These are phyloP conservation scores for Rhodamnia argentea DNA, from an alignment of 345 rosid species.

Conservation along the genomic window DNA sequence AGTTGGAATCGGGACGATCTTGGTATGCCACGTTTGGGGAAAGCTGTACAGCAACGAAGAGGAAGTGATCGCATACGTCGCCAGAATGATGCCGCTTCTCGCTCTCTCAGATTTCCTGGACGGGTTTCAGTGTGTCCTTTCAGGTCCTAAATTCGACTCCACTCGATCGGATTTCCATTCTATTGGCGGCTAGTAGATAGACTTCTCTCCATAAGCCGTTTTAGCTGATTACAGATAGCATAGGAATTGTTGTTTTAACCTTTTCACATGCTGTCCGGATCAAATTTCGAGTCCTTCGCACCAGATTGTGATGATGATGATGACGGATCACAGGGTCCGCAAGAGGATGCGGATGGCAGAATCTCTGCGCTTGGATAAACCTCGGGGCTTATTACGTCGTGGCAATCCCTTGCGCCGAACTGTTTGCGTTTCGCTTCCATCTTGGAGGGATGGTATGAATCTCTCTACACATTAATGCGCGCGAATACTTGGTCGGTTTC, in stretches of 20 bases:
- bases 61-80: slow-evolving; percentile 22
- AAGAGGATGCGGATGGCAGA: slow-evolving; percentile 48
- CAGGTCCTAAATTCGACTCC: slow-evolving; percentile 13
- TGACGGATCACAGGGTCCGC: slow-evolving; percentile 10
- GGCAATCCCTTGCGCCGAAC: slow-evolving; percentile 31
- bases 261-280: not conserved
- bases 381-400: slow-evolving; percentile 42
- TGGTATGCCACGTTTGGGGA: slow-evolving; percentile 39
- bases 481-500: not conserved
- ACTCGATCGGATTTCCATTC: not conserved
- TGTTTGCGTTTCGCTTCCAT: slow-evolving; percentile 25
- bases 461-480: not conserved
- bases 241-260: not conserved
- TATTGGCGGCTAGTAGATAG: not conserved
- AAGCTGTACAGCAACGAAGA: slow-evolving; percentile 35
- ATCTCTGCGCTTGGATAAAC: slow-evolving; percentile 28
- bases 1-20: slow-evolving; percentile 24
- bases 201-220: not conserved
- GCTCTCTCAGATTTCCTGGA: slow-evolving; percentile 34
- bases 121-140: slow-evolving; percentile 38
- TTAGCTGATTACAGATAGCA: not conserved
- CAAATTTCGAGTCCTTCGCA: not conserved
- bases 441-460: slow-evolving; percentile 29
- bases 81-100: slow-evolving; percentile 34
- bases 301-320: too few relatives aligned